Percentiles rank a stretch among this genome's conserved stretches.
Evolutionary conservation across 768 basidiomycete genomes (phyloP).

Genomic region (Boletus coccyginus): DNA sequence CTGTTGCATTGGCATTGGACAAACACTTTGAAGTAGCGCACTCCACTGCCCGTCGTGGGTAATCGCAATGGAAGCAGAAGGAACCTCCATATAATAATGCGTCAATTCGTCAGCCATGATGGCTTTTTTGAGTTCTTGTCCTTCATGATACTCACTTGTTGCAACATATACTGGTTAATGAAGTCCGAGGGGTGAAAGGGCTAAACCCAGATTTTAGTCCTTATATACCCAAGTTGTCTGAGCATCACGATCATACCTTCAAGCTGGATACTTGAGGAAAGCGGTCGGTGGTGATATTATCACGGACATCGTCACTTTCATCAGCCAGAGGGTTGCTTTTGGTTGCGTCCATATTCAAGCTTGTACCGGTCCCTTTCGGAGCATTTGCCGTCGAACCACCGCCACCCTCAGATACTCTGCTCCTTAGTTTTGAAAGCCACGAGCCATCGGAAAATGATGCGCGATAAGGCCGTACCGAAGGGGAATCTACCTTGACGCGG

Average conservation of each 20-base stretch:
- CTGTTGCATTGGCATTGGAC: not conserved
- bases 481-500: not conserved
- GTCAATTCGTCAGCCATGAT: no score
- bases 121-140: not conserved
- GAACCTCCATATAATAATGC: not conserved
- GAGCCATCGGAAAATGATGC: not conserved
- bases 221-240: not conserved
- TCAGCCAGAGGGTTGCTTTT: not conserved
- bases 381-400: not conserved
- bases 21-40: slow-evolving; percentile 2
- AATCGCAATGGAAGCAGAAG: slow-evolving; percentile 7
- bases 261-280: slow-evolving; percentile 1
- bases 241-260: not conserved
- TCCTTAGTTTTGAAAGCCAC: not conserved
- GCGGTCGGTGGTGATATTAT: not conserved
- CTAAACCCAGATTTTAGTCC: not conserved
- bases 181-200: slow-evolving; percentile 12
- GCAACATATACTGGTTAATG: slow-evolving; percentile 8
- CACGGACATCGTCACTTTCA: not conserved
- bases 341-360: not conserved
- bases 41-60: slow-evolving; percentile 11
- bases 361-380: not conserved
- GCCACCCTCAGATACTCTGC: not conserved
- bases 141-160: not conserved
- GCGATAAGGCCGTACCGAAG: not conserved